Conservation (phyloP, 345 rosid species). For the Jatropha curcas region DNA sequence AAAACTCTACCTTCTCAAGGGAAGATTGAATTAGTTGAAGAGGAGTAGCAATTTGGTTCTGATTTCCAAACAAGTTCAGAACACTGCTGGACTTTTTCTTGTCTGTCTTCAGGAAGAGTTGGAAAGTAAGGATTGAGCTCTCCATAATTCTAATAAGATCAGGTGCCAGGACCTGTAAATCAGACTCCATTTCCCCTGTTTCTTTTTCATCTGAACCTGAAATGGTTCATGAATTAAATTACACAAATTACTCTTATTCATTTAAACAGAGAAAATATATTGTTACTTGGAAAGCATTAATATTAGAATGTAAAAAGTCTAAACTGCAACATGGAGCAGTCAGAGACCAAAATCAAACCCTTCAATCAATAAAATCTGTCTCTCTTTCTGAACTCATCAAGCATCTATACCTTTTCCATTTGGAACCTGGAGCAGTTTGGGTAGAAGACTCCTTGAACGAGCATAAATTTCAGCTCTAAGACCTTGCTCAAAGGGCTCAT, state of each 20-base stretch:
- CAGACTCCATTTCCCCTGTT: conserved; percentile 54
- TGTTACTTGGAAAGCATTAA: not conserved
- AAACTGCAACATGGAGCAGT: not conserved
- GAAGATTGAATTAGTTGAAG: conserved; percentile 71
- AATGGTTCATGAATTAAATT: conserved; percentile 6
- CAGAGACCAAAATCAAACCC: not conserved
- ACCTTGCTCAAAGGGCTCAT: conserved; percentile 87
- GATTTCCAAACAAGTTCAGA: conserved; percentile 65
- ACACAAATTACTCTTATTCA: not conserved
- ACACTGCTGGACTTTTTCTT: conserved; percentile 56
- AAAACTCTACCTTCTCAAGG: conserved; percentile 60
- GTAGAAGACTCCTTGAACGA: conserved; percentile 71
- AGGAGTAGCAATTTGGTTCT: conserved; percentile 63
- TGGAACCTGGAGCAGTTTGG: conserved; percentile 87
- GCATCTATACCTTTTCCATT: conserved; percentile 61
- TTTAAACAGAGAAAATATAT: not conserved
- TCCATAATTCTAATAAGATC: conserved; percentile 71
- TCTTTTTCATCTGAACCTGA: conserved; percentile 63
- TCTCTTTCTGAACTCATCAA: not conserved
- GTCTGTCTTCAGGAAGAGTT: conserved; percentile 75
- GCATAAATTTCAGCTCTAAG: conserved; percentile 67
- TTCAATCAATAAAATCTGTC: not conserved
- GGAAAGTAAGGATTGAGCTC: conserved; percentile 63
- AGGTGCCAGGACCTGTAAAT: conserved; percentile 49
- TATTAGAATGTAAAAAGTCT: not conserved